Evolutionary conservation across 2,329 filamentous ascomycete species (phyloP).

Genomic region (Parafenestella ontariensis): DNA sequence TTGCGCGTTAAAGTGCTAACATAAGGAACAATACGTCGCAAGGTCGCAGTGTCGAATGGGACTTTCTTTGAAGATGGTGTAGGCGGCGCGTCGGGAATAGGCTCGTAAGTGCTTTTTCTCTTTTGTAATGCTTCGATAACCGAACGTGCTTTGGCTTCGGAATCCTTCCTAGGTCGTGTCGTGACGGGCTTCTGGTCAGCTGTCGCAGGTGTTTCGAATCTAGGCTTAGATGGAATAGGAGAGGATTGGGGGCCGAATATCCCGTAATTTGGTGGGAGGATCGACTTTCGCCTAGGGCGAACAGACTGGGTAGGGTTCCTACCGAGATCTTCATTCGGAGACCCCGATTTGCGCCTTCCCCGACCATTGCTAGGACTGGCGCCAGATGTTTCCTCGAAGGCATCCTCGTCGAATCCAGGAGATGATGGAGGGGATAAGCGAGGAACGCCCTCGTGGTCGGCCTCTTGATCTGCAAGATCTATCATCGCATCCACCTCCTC

Average conservation of each 20-base stretch:
- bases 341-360: constrained; percentile 37
- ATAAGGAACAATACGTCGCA: constrained; percentile 67
- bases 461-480: constrained; percentile 75
- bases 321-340: constrained; percentile 37
- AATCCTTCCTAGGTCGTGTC: constrained; percentile 61
- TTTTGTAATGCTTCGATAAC: constrained; percentile 68
- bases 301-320: constrained; percentile 27
- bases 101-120: constrained; percentile 48
- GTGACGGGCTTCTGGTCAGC: constrained; percentile 34
- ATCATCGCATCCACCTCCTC: constrained; percentile 87
- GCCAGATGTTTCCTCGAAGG: constrained; percentile 61
- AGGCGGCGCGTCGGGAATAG: constrained; percentile 30
- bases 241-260: constrained; percentile 47
- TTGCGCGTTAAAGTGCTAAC: constrained; percentile 56
- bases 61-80: constrained; percentile 60
- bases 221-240: constrained; percentile 34
- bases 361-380: constrained; percentile 42
- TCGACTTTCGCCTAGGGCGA: constrained; percentile 42
- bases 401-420: constrained; percentile 64
- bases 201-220: constrained; percentile 35
- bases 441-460: constrained; percentile 64
- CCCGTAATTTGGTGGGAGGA: constrained; percentile 45
- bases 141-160: constrained; percentile 65
- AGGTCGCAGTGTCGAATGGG: constrained; percentile 70
- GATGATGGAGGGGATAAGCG: constrained; percentile 62